These are phyloP conservation scores for Naganishia antarctica DNA, from an alignment of 768 basidiomycete species.

Conservation along the genomic window DNA sequence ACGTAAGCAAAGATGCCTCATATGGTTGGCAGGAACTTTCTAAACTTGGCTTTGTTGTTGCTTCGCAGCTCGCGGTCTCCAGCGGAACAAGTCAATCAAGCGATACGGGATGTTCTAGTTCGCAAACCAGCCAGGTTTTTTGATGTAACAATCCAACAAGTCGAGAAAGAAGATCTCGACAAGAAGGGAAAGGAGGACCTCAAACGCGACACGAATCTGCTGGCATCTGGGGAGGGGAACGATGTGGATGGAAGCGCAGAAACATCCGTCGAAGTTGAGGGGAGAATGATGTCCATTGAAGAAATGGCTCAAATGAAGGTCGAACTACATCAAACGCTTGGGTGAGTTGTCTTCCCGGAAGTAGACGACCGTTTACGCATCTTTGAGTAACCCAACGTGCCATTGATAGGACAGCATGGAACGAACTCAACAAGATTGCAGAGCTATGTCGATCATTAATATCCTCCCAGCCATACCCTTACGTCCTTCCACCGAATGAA, in stretches of 20 bases:
- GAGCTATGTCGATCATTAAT: conserved; percentile 24
- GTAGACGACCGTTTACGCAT: too few relatives aligned
- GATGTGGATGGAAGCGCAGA: not conserved
- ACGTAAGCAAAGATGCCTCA: conserved; percentile 7
- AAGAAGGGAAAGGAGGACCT: not conserved
- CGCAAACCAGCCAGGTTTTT: conserved; percentile 22
- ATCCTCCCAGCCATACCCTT: conserved; percentile 13
- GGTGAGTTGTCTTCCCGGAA: not conserved
- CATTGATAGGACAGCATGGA: conserved; percentile 24
- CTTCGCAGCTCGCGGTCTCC: conserved; percentile 1
- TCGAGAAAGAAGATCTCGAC: conserved; percentile 10
- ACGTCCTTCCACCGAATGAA: conserved; percentile 17
- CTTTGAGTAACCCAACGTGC: not conserved
- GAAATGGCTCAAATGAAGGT: conserved; percentile 26
- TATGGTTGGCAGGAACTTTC: too few relatives aligned
- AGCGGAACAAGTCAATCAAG: conserved; percentile 17
- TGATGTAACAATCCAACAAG: conserved; percentile 11
- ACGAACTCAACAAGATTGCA: conserved; percentile 24
- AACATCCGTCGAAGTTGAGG: not conserved
- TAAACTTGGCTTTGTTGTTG: too few relatives aligned
- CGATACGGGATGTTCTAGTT: conserved; percentile 11
- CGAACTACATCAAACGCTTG: conserved; percentile 10
- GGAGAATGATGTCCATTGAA: conserved; percentile 20
- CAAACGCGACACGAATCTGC: not conserved
- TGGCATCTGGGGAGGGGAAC: not conserved